Evolutionary conservation across 768 basidiomycete genomes (phyloP), one percentile per base, ranked within the genome.

Genomic region (Mrakia frigida): DNA sequence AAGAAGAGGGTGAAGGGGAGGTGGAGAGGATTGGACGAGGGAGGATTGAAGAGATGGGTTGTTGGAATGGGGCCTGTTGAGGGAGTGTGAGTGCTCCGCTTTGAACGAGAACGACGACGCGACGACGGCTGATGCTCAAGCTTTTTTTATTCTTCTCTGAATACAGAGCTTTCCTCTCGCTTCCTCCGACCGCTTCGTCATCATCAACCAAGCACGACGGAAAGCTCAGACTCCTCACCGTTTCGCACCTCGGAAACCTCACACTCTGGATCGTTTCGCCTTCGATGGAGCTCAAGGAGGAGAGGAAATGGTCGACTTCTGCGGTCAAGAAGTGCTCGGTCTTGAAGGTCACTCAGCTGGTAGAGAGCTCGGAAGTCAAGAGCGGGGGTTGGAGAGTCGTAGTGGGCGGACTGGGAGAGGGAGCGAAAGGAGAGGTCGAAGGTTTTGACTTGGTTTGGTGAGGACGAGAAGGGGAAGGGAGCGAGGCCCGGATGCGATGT

Each of bases 11-110:
- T 70, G 0, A 70, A 70, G 28, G 69, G 69, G 3, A 70, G 50
- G 28, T 70, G 69, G 69, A 46, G 69, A 70, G 46, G 46, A 7
- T n/a, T 68, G 18, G 65, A 68, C n/a, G 65, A 68, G 37, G 65
- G 65, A 10, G 69, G 43, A 28, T 33, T 70, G n/a, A 53, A 13
- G 13, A 70, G 69, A 31, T 46, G 46, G 43, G n/a, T 31, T 2
- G 69, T 46, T 21, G 69, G 46, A 13, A 25, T 46, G 43, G 69
- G 69, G 5, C 69, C 69, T 21, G 69, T 70, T 13, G 41, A 50
- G 46, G 69, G 69, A n/a, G 69, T 70, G 69, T 70, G n/a, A 70
- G 69, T 70, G 39, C 11, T 41, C 11, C 39, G 6, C 11, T 41
- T 11, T 39, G 68, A 21, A 68, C 39, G 43, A 9, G 39, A 13